phyloP scores from a whole-genome alignment of 352 stramenopile species.

The Globisporangium iwayamae region DNA sequence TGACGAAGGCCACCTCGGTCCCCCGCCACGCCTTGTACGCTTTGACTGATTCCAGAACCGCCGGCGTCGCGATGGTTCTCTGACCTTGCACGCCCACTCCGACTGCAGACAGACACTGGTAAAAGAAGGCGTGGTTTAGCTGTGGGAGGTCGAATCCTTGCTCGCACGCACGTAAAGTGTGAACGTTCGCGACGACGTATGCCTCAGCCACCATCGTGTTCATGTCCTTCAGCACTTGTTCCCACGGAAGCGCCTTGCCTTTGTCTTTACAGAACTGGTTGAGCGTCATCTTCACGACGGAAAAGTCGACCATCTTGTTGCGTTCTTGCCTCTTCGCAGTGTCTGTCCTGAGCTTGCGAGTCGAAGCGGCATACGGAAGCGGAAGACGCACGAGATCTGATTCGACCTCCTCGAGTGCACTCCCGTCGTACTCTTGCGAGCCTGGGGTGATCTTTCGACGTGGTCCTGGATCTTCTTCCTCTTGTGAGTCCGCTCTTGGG shows the following conservation, averaged over 20 bases:
- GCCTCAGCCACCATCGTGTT: slow-evolving; percentile 6
- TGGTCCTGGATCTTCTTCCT: no score
- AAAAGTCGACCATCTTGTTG: slow-evolving; percentile 1
- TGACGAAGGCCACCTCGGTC: neutral
- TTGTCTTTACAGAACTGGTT: slow-evolving; percentile 9
- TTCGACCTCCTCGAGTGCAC: no score
- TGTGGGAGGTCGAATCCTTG: neutral
- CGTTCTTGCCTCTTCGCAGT: neutral
- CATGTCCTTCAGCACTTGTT: slow-evolving; percentile 8
- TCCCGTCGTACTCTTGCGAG: no score
- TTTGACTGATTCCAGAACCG: slow-evolving; percentile 1
- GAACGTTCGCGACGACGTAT: slow-evolving; percentile 10
- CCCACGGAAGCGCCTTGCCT: slow-evolving; percentile 5
- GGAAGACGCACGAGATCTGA: neutral
- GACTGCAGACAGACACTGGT: slow-evolving; percentile 7
- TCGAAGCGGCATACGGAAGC: neutral
- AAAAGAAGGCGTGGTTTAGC: neutral
- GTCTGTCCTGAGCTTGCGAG: slow-evolving; percentile 1
- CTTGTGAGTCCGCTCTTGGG: no score
- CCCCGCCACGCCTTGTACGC: neutral
- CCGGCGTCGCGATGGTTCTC: neutral
- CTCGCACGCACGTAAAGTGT: slow-evolving; percentile 3
- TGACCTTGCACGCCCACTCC: neutral
- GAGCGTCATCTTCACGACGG: slow-evolving; percentile 1
- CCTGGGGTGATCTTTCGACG: no score